phyloP scores from a whole-genome alignment of 441 rosid species.

The Gossypium laxum region DNA sequence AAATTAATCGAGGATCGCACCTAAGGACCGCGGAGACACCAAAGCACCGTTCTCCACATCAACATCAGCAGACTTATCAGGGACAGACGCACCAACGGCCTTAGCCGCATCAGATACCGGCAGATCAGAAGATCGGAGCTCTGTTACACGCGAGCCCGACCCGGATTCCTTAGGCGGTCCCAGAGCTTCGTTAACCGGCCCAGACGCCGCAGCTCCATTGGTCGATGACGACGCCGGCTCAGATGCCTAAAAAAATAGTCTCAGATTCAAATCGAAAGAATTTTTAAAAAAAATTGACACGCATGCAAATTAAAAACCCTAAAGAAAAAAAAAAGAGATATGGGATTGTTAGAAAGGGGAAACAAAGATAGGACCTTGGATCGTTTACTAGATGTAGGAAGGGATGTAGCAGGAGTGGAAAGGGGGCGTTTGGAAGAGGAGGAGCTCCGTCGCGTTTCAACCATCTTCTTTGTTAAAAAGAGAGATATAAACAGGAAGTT shows the following conservation, averaged over 20 bases:
- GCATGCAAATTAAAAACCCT: conserved; percentile 6
- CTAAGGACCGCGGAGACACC: conserved; percentile 43
- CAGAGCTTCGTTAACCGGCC: conserved; percentile 31
- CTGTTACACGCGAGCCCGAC: conserved; percentile 43
- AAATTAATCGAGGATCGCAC: conserved; percentile 31
- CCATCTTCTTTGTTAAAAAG: conserved; percentile 40
- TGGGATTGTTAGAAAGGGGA: not conserved
- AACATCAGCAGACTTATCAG: conserved; percentile 42
- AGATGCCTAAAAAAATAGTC: conserved; percentile 31
- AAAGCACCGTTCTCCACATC: conserved; percentile 36
- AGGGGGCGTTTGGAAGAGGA: conserved; percentile 68
- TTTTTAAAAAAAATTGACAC: not conserved
- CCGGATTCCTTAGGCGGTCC: conserved; percentile 45
- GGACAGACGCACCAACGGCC: conserved; percentile 28
- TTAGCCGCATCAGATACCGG: conserved; percentile 33
- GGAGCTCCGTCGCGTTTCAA: conserved; percentile 85
- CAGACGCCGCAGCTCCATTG: conserved; percentile 27
- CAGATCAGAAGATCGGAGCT: conserved; percentile 63
- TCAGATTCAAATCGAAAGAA: conserved; percentile 22
- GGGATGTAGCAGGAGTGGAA: conserved; percentile 37
- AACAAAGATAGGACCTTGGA: conserved; percentile 42
- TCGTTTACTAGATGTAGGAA: conserved; percentile 52
- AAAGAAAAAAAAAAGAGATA: not conserved
- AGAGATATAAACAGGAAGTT: not conserved
- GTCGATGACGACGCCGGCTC: conserved; percentile 46